phyloP scores from a whole-genome alignment of 148 eudicot genomes.

The Vaccinium vitisidaea region DNA sequence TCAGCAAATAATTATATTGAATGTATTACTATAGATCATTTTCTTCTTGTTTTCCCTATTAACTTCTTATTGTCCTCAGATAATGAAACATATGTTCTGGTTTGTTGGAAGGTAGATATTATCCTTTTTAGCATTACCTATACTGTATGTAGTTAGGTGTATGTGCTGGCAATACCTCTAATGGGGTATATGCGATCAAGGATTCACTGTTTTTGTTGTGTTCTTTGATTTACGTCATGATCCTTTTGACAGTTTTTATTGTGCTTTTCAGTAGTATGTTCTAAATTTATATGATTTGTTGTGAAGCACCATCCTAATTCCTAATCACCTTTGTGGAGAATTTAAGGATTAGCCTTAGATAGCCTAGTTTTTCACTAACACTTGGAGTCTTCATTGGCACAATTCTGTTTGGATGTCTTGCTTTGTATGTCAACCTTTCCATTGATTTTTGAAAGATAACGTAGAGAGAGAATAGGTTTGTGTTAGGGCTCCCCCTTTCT shows the following conservation, averaged over 20 bases:
- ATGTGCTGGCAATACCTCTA: background rate
- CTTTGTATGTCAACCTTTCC: background rate
- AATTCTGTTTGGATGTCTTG: background rate
- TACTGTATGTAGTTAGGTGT: background rate
- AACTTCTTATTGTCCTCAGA: background rate
- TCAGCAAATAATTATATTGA: background rate
- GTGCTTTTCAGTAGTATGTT: background rate
- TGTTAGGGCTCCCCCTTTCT: too few species aligned
- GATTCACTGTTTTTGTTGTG: background rate
- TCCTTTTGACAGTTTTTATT: background rate
- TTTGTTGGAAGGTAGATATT: background rate
- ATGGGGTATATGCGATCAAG: background rate
- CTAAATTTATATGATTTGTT: background rate
- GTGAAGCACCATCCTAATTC: background rate
- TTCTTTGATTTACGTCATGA: background rate
- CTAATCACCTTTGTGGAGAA: background rate
- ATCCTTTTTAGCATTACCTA: background rate
- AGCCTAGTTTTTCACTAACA: background rate
- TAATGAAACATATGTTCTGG: background rate
- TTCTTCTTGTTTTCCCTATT: background rate
- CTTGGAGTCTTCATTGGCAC: background rate
- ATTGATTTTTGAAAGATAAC: too few species aligned
- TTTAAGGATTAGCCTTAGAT: background rate
- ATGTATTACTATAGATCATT: background rate
- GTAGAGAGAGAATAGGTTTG: too few species aligned